These are phyloP conservation scores for Suillus subluteus DNA, from an alignment of 768 basidiomycete species.

Conservation along the genomic window DNA sequence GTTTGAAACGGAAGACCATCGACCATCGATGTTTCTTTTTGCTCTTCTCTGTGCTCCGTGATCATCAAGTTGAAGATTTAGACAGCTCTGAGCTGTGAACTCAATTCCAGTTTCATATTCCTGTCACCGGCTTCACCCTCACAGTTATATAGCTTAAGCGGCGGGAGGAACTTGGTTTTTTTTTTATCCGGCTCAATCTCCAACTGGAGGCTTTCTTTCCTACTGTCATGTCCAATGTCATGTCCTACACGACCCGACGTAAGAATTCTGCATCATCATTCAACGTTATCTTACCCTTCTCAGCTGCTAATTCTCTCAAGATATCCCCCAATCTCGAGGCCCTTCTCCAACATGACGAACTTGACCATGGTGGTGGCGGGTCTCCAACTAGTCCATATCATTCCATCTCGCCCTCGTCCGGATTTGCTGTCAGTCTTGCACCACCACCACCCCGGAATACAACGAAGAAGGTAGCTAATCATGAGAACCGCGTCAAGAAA, in stretches of 20 bases:
- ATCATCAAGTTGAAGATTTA: conserved; percentile 2
- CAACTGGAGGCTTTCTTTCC: neutral
- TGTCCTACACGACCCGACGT: neutral
- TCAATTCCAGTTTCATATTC: conserved; percentile 7
- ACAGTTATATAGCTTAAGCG: neutral
- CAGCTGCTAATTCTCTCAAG: conserved; percentile 35
- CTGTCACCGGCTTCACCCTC: conserved; percentile 1
- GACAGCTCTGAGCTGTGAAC: neutral
- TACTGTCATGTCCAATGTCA: neutral
- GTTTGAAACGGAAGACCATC: neutral
- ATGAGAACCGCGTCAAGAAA: conserved; percentile 24
- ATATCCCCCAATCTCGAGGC: conserved; percentile 67
- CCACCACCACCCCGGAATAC: conserved; percentile 38
- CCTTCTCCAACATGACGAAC: conserved; percentile 59
- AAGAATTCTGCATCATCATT: conserved; percentile 3
- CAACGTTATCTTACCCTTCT: conserved; percentile 8
- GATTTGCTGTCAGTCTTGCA: conserved; percentile 31
- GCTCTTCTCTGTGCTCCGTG: neutral
- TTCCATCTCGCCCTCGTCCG: conserved; percentile 17
- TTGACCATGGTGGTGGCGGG: conserved; percentile 37
- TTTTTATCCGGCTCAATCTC: neutral
- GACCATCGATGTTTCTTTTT: neutral
- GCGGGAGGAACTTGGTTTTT: conserved; percentile 4
- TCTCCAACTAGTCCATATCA: conserved; percentile 25
- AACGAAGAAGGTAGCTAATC: conserved; percentile 19